Evolutionary conservation across 2,329 filamentous ascomycete species (phyloP), one percentile per base, ranked within the genome.

Genomic region (Colletotrichum agaves): DNA sequence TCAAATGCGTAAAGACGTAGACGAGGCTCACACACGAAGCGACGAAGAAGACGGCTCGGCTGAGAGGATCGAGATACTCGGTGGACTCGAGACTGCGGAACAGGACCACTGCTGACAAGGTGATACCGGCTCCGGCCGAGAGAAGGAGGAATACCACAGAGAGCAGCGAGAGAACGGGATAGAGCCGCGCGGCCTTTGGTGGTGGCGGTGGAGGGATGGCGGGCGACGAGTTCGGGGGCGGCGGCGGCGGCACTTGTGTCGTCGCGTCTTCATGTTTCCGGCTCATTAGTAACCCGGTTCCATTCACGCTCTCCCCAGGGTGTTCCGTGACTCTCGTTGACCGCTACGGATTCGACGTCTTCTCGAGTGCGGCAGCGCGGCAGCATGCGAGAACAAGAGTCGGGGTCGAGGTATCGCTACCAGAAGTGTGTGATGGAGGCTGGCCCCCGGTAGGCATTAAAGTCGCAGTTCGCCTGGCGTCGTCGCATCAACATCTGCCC

Each of bases 1-100:
- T 7, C 12, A 59, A 3, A 17, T 67, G 64, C 2, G 64, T 59
- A 12, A 67, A 15, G 7, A 64, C 64, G 33, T 67, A 67, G 6
- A 47, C 12, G 13, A 67, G 53, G 23, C 61, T 67, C 41, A 60
- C 19, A n/a, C 64, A 67, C 4, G 64, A 64, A 17, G 64, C 64
- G 3, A 64, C 61, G 33, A 67, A 67, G 19, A 67, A 67, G 12
- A 67, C 61, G 23, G 61, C 64, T 35, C 64, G 33, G 31, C 64
- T 67, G 13, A 67, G 55, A 17, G 64, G 64, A 39, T 67, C 64
- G 10, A 67, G 33, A 31, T 53, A 31, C 23, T 67, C 61, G 2
- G n/a, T 47, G 5, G 64, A 64, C 13, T 64, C 53, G 12, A 67
- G 41, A 12, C 59, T 64, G 21, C 19, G 47, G 15, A 64, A 67